These are phyloP conservation scores for Fusarium citri DNA, from an alignment of 2,329 filamentous ascomycete species.

Conservation along the genomic window DNA sequence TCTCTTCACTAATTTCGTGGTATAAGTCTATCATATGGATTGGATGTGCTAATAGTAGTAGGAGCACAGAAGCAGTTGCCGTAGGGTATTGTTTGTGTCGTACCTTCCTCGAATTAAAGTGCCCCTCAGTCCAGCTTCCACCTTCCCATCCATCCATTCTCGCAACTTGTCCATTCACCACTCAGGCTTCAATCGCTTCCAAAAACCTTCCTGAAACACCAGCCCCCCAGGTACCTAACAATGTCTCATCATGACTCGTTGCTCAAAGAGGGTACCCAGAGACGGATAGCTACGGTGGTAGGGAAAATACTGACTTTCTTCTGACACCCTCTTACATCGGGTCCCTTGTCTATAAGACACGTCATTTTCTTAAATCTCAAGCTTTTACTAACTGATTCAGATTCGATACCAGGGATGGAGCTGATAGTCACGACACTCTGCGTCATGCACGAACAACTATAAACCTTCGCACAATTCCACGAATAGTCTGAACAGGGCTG, in stretches of 20 bases:
- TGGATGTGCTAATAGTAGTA: background rate
- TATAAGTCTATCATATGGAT: background rate
- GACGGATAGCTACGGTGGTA: background rate
- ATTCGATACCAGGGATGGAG: conserved; percentile 26
- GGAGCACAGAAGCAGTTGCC: background rate
- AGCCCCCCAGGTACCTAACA: conserved; percentile 16
- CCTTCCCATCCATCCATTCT: background rate
- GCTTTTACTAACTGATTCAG: conserved; percentile 35
- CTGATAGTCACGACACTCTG: conserved; percentile 29
- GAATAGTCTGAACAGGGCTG: background rate
- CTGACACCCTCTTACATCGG: conserved; percentile 23
- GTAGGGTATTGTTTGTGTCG: background rate
- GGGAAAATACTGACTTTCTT: conserved; percentile 1
- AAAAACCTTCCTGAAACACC: conserved; percentile 35
- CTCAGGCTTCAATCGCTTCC: conserved; percentile 19
- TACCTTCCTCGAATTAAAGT: background rate
- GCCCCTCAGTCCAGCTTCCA: background rate
- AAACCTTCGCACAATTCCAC: conserved; percentile 16
- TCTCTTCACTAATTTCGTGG: background rate
- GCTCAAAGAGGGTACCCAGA: background rate
- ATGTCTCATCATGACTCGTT: conserved; percentile 36
- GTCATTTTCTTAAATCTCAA: conserved; percentile 38
- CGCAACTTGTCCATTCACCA: conserved; percentile 9
- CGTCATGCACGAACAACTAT: conserved; percentile 18
- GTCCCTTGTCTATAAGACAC: conserved; percentile 36